Percentiles rank a stretch among this genome's conserved stretches.
Evolutionary conservation across 441 rosid genomes (phyloP).

Genomic region (Syzygium syzygioides): DNA sequence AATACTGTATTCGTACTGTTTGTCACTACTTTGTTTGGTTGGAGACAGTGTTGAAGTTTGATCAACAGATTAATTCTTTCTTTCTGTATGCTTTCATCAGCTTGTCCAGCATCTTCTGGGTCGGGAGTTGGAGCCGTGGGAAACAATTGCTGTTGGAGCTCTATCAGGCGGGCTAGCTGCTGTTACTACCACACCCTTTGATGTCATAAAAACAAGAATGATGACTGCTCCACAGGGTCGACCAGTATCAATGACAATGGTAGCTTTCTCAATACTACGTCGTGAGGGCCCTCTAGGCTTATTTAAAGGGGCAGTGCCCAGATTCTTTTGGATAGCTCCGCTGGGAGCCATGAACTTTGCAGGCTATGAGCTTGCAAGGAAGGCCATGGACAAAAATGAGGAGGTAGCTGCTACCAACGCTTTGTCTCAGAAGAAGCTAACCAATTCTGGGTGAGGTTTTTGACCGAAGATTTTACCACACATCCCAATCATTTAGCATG

Average conservation of each 20-base stretch:
- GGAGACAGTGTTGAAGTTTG: neutral
- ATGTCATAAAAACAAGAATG: conserved; percentile 97
- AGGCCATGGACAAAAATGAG: conserved; percentile 70
- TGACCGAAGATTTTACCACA: neutral
- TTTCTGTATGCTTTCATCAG: conserved; percentile 20
- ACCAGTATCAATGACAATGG: conserved; percentile 68
- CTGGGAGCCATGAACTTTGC: conserved; percentile 99
- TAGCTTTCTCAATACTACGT: conserved; percentile 63
- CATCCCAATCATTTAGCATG: conserved; percentile 2
- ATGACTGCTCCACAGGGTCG: conserved; percentile 90
- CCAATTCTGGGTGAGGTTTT: conserved; percentile 24
- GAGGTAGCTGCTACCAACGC: conserved; percentile 24
- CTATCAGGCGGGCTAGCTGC: conserved; percentile 93
- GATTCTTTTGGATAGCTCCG: conserved; percentile 99
- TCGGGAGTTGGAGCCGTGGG: conserved; percentile 95
- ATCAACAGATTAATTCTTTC: neutral
- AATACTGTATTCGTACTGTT: neutral
- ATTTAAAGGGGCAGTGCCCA: conserved; percentile 89
- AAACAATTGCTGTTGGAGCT: conserved; percentile 83
- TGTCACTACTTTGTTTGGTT: neutral
- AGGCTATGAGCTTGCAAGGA: conserved; percentile 87
- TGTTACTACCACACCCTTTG: conserved; percentile 85
- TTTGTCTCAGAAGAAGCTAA: conserved; percentile 28
- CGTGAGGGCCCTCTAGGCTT: conserved; percentile 89
- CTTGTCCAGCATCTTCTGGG: conserved; percentile 59